Evolutionary conservation across 73 alveolate genomes (phyloP), one percentile per base, ranked within the genome.

Genomic region (Symbiodinium pilosum): DNA sequence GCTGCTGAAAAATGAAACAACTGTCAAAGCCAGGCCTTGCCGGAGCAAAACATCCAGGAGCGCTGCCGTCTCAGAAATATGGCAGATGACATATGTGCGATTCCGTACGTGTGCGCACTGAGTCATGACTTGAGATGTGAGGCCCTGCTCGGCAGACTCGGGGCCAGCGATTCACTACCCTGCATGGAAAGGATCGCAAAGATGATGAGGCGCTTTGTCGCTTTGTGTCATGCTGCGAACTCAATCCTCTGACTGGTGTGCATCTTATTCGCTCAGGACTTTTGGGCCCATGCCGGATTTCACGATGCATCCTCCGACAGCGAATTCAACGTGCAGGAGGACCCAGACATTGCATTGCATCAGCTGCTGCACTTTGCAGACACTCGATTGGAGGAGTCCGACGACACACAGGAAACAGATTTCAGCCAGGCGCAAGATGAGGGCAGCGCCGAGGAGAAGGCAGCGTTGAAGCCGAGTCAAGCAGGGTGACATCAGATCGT

Each of bases 221-320:
- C 5, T 9, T 5, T 54, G 26, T 26, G 32, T 24, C 7, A 51
- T 1, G 51, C 88, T 14, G 39, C 54, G 7, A 30, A 32, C 42
- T 30, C 32, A 24, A 11, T 20, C n/a, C n/a, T n/a, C n/a, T n/a
- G n/a, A n/a, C n/a, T n/a, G n/a, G n/a, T n/a, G n/a, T n/a, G n/a
- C 20, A 24, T 56, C 32, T 56, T 56, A 24, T 56, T 1, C 77
- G 1, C 1, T 2, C 47, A 91, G 97, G 97, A 68, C 47, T 91
- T 91, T n/a, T 91, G 88, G 89, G 88, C 52, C 40, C 87, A 43
- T 34, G 83, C 77, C 3, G 97, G 81, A 30, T 91, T 91, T 43
- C 89, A 71, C 32, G 97, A 91, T 43, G 97, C 97, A 21, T 91
- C 97, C 28, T 91, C 97, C 38, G 97, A 91, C 68, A 91, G 97